Evolutionary conservation across 805 yeast species (phyloP), one percentile per base, ranked within the genome.

Genomic region (Saturnispora hagleri): DNA sequence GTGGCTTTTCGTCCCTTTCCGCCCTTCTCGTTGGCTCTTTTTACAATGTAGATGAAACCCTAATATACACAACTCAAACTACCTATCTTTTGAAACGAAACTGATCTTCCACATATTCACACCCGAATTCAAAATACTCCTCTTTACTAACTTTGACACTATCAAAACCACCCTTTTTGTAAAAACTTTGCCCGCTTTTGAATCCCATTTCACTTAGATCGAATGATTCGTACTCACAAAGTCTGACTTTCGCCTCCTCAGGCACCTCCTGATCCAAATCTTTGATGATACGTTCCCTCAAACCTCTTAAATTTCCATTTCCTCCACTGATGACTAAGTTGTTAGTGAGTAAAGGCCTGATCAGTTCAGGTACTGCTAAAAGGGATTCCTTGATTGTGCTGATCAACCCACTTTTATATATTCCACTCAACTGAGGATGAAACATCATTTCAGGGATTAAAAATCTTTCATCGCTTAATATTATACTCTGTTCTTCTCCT

Each of bases 241-340:
- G 68, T 38, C 78, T 70, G 6, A 86, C 82, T 36, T 73, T 75
- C 82, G 90, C 84, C 56, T 82, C 86, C 46, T 79, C 78, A 0
- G 91, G 91, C 20, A 85, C 69, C 52, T 82, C 89, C 55, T 80
- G 74, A 55, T 80, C 79, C 54, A 86, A 68, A 55, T 85, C 93
- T 26, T 71, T 66, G 0, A 73, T 62, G 13, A 93, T 64, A 50
- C 99, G 69, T 9, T 75, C 70, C 43, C 74, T 72, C 55, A 86
- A 83, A 41, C 89, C 88, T 0, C 82, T 79, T 12, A 93, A 60
- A 47, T 82, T 79, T 48, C 87, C 75, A 17, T 83, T 82, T 0
- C 99, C 99, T 0, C 99, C 99, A 1, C 82, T 79, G 10, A 89
- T 71, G 18, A 81, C 80, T 13, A 93, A 79, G 65, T 93, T 93